Conservation (phyloP, 2,329 filamentous ascomycete genomes). For the Lachnellula arida region DNA sequence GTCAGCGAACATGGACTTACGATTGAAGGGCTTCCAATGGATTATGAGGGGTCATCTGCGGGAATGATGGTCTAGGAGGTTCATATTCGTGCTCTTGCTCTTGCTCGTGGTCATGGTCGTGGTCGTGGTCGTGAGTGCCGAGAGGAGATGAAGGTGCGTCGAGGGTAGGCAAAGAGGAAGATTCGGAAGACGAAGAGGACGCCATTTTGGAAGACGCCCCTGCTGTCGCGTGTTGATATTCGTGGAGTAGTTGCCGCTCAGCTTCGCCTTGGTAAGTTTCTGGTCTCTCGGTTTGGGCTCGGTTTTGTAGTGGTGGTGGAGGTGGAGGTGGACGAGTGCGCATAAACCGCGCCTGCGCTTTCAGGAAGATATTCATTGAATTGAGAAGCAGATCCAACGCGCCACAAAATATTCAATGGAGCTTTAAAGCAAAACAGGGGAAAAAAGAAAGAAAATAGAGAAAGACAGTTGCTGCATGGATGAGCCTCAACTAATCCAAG, state of each 20-base stretch:
- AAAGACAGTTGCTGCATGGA: too few relatives aligned
- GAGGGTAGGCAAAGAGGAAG: background rate
- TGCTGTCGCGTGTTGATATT: conserved; percentile 2
- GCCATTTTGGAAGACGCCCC: background rate
- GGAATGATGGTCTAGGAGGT: background rate
- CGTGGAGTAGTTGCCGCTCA: conserved; percentile 13
- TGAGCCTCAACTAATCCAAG: too few relatives aligned
- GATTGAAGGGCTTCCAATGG: conserved; percentile 14
- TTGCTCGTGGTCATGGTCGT: background rate
- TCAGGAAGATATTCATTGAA: background rate
- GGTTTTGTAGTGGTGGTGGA: background rate
- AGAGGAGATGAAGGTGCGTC: background rate
- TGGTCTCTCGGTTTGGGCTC: background rate
- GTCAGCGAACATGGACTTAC: conserved; percentile 2
- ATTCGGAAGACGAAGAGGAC: background rate
- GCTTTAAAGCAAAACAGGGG: too few relatives aligned
- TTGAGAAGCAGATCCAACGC: background rate
- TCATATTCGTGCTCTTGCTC: too few relatives aligned
- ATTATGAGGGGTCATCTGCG: background rate
- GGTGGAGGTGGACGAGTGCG: background rate
- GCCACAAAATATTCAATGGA: too few relatives aligned
- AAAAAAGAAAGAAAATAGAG: too few relatives aligned
- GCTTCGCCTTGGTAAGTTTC: conserved; percentile 7
- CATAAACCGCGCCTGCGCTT: background rate
- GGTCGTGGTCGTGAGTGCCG: background rate